A percentile compares a stretch with the other conserved stretches of the same genome.
phyloP scores from a whole-genome alignment of 345 rosid species.

The Melaleuca alternifolia region DNA sequence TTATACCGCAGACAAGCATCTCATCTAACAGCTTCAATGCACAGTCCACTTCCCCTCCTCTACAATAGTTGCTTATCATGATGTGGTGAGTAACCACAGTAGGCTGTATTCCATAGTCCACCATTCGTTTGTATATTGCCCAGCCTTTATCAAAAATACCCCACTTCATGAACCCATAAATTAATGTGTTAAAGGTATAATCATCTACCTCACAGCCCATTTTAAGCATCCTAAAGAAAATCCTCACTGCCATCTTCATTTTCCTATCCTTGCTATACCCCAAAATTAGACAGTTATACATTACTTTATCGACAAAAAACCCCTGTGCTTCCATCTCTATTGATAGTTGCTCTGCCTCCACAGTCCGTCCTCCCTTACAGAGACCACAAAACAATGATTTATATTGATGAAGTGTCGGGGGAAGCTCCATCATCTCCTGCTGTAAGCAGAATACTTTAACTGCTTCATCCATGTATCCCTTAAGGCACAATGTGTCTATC shows the following conservation, averaged over 20 bases:
- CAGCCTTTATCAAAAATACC: conserved; percentile 42
- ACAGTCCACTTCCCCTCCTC: conserved; percentile 37
- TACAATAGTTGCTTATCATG: conserved; percentile 50
- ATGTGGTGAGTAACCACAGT: conserved; percentile 36
- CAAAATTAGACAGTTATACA: conserved; percentile 48
- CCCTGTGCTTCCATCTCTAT: conserved; percentile 46
- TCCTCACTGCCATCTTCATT: conserved; percentile 52
- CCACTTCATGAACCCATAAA: conserved; percentile 41
- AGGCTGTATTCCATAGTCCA: conserved; percentile 19
- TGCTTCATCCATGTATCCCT: conserved; percentile 44
- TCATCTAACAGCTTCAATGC: conserved; percentile 32
- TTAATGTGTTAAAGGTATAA: conserved; percentile 48
- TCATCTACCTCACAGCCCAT: conserved; percentile 37
- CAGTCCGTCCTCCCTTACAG: conserved; percentile 35
- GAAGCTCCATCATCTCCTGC: conserved; percentile 24
- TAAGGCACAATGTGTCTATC: conserved; percentile 34
- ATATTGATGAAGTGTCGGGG: conserved; percentile 26
- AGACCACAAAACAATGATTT: conserved; percentile 57
- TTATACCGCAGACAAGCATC: conserved; percentile 18
- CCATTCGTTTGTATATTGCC: conserved; percentile 30
- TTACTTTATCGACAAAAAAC: conserved; percentile 37
- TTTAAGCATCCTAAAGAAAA: conserved; percentile 56
- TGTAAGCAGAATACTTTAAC: conserved; percentile 32
- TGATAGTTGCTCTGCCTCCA: conserved; percentile 42
- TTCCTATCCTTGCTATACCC: conserved; percentile 37